Evolutionary conservation across 2,329 filamentous ascomycete genomes (phyloP).

Genomic region (Rachicladosporium sp.): DNA sequence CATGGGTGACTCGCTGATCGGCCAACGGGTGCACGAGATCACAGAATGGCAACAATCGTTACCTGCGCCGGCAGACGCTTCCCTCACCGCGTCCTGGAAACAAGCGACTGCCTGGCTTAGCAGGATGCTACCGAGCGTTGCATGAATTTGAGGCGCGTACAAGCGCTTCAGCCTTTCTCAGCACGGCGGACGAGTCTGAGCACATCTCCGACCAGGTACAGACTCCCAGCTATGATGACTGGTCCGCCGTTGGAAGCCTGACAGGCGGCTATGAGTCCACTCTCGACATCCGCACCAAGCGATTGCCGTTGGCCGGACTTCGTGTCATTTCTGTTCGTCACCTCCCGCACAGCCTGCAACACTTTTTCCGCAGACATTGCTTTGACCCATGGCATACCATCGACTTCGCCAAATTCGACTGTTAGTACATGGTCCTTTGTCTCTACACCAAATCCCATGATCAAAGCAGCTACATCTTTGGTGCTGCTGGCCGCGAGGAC

Average conservation of each 20-base stretch:
- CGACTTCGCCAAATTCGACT: slow-evolving; percentile 66
- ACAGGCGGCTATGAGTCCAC: slow-evolving; percentile 45
- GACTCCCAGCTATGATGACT: slow-evolving; percentile 65
- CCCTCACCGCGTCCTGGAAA: neutral
- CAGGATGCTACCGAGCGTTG: neutral
- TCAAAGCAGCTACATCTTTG: slow-evolving; percentile 23
- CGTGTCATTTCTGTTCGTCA: slow-evolving; percentile 14
- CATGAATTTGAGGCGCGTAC: neutral
- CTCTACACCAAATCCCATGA: too few relatives aligned
- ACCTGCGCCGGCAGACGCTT: slow-evolving; percentile 1
- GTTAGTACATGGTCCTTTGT: slow-evolving; percentile 55
- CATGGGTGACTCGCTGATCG: slow-evolving; percentile 12
- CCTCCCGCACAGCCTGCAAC: slow-evolving; percentile 43
- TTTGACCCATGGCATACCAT: slow-evolving; percentile 81
- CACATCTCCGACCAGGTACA: slow-evolving; percentile 55
- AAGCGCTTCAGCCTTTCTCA: neutral
- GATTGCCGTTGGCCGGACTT: too few relatives aligned
- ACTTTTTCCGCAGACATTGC: slow-evolving; percentile 36
- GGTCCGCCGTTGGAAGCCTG: slow-evolving; percentile 36
- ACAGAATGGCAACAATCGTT: slow-evolving; percentile 23
- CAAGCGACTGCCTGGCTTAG: neutral
- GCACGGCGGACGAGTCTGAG: slow-evolving; percentile 33
- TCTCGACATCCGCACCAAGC: slow-evolving; percentile 36
- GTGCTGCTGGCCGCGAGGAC: slow-evolving; percentile 70
- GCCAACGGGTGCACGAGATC: slow-evolving; percentile 40